phyloP scores from a whole-genome alignment of 257 asterid genomes.

The Eucommia ulmoides region DNA sequence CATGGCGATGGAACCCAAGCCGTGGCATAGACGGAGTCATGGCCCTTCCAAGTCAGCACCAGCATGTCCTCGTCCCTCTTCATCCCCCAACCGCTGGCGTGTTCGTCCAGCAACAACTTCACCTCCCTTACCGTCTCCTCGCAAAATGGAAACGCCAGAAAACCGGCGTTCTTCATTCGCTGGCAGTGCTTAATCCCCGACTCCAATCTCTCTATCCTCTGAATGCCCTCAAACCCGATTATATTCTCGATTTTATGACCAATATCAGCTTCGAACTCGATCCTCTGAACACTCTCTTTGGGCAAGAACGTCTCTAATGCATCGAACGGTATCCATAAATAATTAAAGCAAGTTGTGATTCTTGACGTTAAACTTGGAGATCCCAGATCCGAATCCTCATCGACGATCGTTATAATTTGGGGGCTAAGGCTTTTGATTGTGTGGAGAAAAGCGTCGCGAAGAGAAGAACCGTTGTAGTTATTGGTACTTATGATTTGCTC shows the following conservation, averaged over 20 bases:
- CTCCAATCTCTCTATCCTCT: constrained; percentile 50
- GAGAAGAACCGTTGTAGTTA: constrained; percentile 7
- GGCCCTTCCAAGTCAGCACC: constrained; percentile 81
- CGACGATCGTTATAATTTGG: constrained; percentile 33
- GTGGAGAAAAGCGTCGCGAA: constrained; percentile 35
- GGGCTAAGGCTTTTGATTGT: constrained; percentile 30
- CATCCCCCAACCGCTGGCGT: constrained; percentile 92
- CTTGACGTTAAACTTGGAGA: constrained; percentile 29
- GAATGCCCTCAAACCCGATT: constrained; percentile 44
- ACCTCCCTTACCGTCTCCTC: constrained; percentile 56
- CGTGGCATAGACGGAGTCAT: constrained; percentile 48
- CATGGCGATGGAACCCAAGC: constrained; percentile 62
- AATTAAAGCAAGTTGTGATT: constrained; percentile 50
- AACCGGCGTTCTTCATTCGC: constrained; percentile 46
- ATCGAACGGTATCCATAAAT: constrained; percentile 76
- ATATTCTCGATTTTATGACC: constrained; percentile 66
- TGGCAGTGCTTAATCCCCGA: constrained; percentile 24
- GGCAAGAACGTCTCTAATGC: constrained; percentile 72
- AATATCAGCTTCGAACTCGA: constrained; percentile 50
- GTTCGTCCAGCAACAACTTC: constrained; percentile 47
- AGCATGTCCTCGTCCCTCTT: constrained; percentile 62
- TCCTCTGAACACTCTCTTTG: constrained; percentile 44
- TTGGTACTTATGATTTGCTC: constrained; percentile 8
- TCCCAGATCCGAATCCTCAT: constrained; percentile 57
- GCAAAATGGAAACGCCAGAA: constrained; percentile 29